phyloP scores from a whole-genome alignment of 768 basidiomycete genomes.

The Cyclocybe cylindracea region DNA sequence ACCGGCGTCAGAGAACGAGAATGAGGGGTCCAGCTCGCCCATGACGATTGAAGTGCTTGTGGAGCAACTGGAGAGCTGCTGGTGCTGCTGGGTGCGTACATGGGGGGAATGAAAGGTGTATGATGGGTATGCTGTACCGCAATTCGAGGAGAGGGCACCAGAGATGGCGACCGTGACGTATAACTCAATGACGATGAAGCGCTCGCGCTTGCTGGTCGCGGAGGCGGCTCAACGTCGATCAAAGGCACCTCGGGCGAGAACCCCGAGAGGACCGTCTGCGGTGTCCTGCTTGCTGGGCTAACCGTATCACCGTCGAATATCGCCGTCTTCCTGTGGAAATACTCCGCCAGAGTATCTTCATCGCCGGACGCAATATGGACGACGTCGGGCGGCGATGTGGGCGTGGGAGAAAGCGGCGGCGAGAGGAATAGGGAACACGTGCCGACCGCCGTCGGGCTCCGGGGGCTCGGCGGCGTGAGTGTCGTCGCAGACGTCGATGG shows the following conservation, averaged over 20 bases:
- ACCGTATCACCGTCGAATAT: background rate
- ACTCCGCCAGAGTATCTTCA: constrained; percentile 12
- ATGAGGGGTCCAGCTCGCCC: too few relatives aligned
- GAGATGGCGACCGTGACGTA: constrained; percentile 4
- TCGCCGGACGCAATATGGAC: background rate
- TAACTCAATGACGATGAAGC: constrained; percentile 16
- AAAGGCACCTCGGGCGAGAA: background rate
- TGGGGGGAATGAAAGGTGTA: too few relatives aligned
- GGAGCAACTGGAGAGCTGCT: too few relatives aligned
- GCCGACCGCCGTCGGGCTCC: background rate
- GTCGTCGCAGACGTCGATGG: background rate
- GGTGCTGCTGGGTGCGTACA: too few relatives aligned
- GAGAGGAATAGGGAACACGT: background rate
- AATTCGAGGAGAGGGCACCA: background rate
- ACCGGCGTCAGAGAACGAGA: too few relatives aligned
- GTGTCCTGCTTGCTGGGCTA: background rate
- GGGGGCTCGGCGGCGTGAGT: background rate
- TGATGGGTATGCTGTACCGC: too few relatives aligned
- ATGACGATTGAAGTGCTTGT: too few relatives aligned
- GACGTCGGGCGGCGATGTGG: background rate
- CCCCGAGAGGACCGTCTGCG: background rate
- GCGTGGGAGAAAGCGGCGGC: background rate
- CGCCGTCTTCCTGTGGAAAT: constrained; percentile 16
- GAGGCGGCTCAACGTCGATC: background rate
- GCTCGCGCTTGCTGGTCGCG: constrained; percentile 8